Conservation (phyloP, 495 filamentous ascomycete species). For the Lichina pygmaea region DNA sequence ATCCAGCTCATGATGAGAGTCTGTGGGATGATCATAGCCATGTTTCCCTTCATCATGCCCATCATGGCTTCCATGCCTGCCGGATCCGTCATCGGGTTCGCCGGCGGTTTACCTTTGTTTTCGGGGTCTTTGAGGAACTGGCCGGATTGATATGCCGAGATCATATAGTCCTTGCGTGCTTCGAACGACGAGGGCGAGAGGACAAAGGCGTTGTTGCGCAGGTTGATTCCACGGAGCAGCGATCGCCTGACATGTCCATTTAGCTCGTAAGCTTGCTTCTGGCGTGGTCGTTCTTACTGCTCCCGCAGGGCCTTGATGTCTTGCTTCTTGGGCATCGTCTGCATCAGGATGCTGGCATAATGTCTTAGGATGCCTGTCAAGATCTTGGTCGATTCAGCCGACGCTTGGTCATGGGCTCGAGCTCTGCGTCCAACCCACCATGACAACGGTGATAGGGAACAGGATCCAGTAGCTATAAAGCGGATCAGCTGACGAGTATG, state of each 20-base stretch:
- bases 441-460: constrained; percentile 86
- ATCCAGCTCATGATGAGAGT: constrained; percentile 99
- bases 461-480: constrained; percentile 77
- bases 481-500: constrained; percentile 1
- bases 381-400: constrained; percentile 25
- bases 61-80: constrained; percentile 98
- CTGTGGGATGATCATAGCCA: constrained; percentile 99
- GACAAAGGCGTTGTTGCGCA: constrained; percentile 51
- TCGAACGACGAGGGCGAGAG: constrained; percentile 55
- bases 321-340: constrained; percentile 58
- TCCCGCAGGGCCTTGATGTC: constrained; percentile 53
- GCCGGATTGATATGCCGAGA: constrained; percentile 56
- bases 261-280: not conserved
- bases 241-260: constrained; percentile 18
- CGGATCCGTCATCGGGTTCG: constrained; percentile 94
- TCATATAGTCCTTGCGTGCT: constrained; percentile 50
- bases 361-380: constrained; percentile 87
- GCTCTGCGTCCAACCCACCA: constrained; percentile 28
- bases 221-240: constrained; percentile 60
- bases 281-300: constrained; percentile 17
- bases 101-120: constrained; percentile 55
- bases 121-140: constrained; percentile 75
- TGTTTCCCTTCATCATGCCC: constrained; percentile 99
- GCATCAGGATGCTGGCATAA: constrained; percentile 79
- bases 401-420: not conserved